phyloP scores from a whole-genome alignment of 2,329 filamentous ascomycete species.

The Zelopaecilomyces penicillatus region DNA sequence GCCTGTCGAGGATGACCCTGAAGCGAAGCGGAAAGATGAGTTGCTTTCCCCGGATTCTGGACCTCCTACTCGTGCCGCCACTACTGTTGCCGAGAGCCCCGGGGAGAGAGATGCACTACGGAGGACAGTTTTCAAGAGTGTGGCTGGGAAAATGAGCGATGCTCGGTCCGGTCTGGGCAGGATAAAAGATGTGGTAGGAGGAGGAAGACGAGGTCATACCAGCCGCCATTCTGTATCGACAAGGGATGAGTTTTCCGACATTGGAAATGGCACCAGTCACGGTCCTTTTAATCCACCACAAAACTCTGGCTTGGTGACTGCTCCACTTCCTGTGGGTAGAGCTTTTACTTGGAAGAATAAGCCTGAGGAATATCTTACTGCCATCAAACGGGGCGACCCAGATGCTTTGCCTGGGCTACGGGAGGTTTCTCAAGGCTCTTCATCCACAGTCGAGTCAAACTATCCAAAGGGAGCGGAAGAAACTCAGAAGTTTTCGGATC shows the following conservation, averaged over 20 bases:
- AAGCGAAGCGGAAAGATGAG: slow-evolving; percentile 38
- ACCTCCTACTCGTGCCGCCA: slow-evolving; percentile 35
- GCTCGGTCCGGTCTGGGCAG: slow-evolving; percentile 74
- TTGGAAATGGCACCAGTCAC: slow-evolving; percentile 6
- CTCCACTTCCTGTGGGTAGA: slow-evolving; percentile 34
- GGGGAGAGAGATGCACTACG: slow-evolving; percentile 51
- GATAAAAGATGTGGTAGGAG: slow-evolving; percentile 77
- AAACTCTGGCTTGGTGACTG: slow-evolving; percentile 21
- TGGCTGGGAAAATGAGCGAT: slow-evolving; percentile 70
- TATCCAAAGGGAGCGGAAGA: slow-evolving; percentile 16
- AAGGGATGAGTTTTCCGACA: slow-evolving; percentile 44
- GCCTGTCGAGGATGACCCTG: slow-evolving; percentile 44
- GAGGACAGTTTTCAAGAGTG: slow-evolving; percentile 66
- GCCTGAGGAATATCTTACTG: slow-evolving; percentile 48
- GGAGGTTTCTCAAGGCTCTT: slow-evolving; percentile 17
- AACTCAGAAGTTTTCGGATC: slow-evolving; percentile 12
- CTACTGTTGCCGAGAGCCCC: slow-evolving; percentile 38
- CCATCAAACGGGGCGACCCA: slow-evolving; percentile 28
- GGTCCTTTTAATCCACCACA: slow-evolving; percentile 10
- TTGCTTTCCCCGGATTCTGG: slow-evolving; percentile 34
- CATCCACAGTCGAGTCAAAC: slow-evolving; percentile 19
- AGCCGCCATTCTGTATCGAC: slow-evolving; percentile 39
- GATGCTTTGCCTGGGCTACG: slow-evolving; percentile 18
- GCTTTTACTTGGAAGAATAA: slow-evolving; percentile 58
- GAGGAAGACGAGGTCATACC: slow-evolving; percentile 43